These are phyloP conservation scores for Hyaloscypha variabilis DNA, from an alignment of 495 filamentous ascomycete species.

Conservation along the genomic window DNA sequence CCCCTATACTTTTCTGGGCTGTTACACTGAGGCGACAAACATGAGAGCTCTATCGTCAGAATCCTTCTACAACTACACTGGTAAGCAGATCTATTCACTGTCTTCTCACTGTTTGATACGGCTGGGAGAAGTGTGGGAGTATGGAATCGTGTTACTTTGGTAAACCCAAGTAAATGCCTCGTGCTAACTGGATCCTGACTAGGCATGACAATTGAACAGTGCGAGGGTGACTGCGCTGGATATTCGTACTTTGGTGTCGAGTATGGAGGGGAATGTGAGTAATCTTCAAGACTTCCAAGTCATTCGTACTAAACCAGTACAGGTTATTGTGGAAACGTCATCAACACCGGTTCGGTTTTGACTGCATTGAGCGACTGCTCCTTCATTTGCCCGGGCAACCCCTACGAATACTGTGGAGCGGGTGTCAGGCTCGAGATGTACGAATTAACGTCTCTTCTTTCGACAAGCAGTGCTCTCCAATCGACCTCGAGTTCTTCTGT, in stretches of 20 bases:
- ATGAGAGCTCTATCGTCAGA: conserved; percentile 32
- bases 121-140: no score
- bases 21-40: conserved; percentile 46
- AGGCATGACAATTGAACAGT: conserved; percentile 52
- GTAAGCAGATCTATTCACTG: not conserved
- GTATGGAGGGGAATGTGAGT: conserved; percentile 53
- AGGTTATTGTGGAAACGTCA: not conserved
- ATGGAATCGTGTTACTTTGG: no score
- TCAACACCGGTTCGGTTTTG: conserved; percentile 28
- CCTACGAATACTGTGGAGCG: conserved; percentile 41
- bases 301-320: not conserved
- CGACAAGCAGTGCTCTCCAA: not conserved
- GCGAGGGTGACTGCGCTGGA: conserved; percentile 41
- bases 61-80: conserved; percentile 41
- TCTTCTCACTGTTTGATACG: no score
- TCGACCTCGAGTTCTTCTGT: not conserved
- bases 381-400: conserved; percentile 50
- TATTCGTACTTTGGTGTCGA: conserved; percentile 53
- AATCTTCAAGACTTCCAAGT: not conserved
- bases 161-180: no score
- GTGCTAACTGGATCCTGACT: not conserved
- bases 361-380: conserved; percentile 48
- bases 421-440: conserved; percentile 39
- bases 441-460: conserved; percentile 2
- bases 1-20: conserved; percentile 46